A percentile compares a stretch with the other conserved stretches of the same genome.
These are phyloP conservation scores for Pichia membranifaciens DNA, from an alignment of 805 yeast genomes.

Conservation along the genomic window DNA sequence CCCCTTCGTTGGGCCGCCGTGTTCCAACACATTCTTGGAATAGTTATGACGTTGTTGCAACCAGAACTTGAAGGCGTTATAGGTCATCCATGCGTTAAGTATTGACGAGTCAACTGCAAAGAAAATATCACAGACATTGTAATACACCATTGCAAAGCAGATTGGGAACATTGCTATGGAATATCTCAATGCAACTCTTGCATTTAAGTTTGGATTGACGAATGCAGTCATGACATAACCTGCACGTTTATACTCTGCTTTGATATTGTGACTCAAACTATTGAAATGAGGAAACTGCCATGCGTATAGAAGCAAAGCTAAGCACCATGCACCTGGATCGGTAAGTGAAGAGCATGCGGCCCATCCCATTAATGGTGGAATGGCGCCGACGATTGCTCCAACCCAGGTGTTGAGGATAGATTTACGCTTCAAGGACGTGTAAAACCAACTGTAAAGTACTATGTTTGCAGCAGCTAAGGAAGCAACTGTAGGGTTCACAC, in stretches of 20 bases:
- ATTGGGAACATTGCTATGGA: slow-evolving; percentile 91
- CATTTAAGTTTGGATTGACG: slow-evolving; percentile 85
- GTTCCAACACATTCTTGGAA: slow-evolving; percentile 29
- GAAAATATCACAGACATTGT: slow-evolving; percentile 72
- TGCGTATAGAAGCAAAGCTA: slow-evolving; percentile 84
- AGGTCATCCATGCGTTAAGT: slow-evolving; percentile 81
- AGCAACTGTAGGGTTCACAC: slow-evolving; percentile 86
- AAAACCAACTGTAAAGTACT: slow-evolving; percentile 78
- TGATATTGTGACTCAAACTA: slow-evolving; percentile 80
- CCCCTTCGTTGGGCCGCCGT: slow-evolving; percentile 42
- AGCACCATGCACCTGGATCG: slow-evolving; percentile 93
- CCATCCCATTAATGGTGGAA: slow-evolving; percentile 99
- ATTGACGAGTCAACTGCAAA: slow-evolving; percentile 78
- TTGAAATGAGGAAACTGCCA: slow-evolving; percentile 99
- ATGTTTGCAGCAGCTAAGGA: slow-evolving; percentile 75
- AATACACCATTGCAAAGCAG: slow-evolving; percentile 76
- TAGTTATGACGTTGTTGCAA: slow-evolving; percentile 66
- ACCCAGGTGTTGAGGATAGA: slow-evolving; percentile 94
- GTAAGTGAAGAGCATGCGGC: slow-evolving; percentile 76
- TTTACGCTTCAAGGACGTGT: slow-evolving; percentile 82
- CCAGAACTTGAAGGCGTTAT: slow-evolving; percentile 80
- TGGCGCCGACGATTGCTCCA: slow-evolving; percentile 98
- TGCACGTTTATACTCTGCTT: slow-evolving; percentile 82
- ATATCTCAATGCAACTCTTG: slow-evolving; percentile 87
- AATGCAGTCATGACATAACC: slow-evolving; percentile 98